phyloP scores from a whole-genome alignment of 2,329 filamentous ascomycete genomes.

The Onygena corvina region DNA sequence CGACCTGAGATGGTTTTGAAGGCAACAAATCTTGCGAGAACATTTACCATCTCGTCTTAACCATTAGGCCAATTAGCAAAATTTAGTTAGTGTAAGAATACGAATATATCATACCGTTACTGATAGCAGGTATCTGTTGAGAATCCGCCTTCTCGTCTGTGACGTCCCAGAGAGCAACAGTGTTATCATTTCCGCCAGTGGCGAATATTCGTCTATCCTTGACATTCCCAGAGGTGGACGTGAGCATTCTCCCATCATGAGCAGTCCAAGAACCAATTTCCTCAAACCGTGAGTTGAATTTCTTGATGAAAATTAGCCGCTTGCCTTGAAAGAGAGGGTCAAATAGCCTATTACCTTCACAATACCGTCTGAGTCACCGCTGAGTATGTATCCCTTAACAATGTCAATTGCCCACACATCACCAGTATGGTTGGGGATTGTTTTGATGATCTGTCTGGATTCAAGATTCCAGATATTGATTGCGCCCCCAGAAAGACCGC shows the following conservation, averaged over 20 bases:
- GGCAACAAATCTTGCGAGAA: conserved; percentile 71
- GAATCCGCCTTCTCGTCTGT: conserved; percentile 42
- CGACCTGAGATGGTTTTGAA: conserved; percentile 87
- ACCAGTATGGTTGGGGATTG: conserved; percentile 65
- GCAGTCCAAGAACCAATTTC: conserved; percentile 67
- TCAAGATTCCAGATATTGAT: conserved; percentile 96
- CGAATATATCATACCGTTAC: conserved; percentile 38
- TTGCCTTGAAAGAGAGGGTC: background rate
- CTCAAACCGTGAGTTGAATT: conserved; percentile 73
- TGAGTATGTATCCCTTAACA: conserved; percentile 74
- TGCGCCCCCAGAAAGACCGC: conserved; percentile 73
- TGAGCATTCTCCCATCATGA: conserved; percentile 74
- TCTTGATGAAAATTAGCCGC: conserved; percentile 33
- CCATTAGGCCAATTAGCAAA: background rate
- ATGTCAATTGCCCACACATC: conserved; percentile 82
- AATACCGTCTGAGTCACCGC: conserved; percentile 77
- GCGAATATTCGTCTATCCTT: conserved; percentile 72
- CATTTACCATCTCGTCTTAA: conserved; percentile 52
- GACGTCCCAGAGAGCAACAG: conserved; percentile 78
- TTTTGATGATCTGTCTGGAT: conserved; percentile 77
- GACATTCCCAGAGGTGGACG: conserved; percentile 63
- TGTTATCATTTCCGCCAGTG: conserved; percentile 86
- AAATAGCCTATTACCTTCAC: conserved; percentile 53
- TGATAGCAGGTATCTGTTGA: conserved; percentile 39
- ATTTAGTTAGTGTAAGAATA: background rate